Evolutionary conservation across 116 monocot genomes (phyloP), one percentile per base, ranked within the genome.

Genomic region (Papilionanthe hybrid): DNA sequence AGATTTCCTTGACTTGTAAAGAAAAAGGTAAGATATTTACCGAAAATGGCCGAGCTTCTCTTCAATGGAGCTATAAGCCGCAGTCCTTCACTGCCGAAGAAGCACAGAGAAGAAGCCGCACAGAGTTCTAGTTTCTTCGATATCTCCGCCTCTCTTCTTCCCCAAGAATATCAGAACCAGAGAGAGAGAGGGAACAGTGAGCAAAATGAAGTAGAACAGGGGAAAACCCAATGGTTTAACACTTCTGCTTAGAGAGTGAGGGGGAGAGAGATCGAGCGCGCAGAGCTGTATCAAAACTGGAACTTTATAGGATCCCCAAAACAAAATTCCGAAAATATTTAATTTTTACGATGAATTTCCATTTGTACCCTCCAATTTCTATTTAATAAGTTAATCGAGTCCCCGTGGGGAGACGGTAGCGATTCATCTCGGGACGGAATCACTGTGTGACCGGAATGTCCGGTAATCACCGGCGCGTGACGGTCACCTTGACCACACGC

Each of bases 91-190:
- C 75, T 42, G 0, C 73, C n/a, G 76, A 29, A 53, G 20, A 22
- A 15, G 18, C 12, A 9, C 1, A 32, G 2, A 0, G 22, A 15
- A 77, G 49, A n/a, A 19, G 75, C 47, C 25, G 44, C 48, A 41
- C 77, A 56, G 77, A 56, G 29, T 56, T 53, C 56, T 18, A 29
- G 53, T 44, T 57, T 57, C 77, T 77, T 53, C 32, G 37, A 55
- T 20, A 42, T 43, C 72, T 43, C 72, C 43, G 72, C 43, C 20
- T 12, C 43, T 42, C 41, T 1, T 42, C 41, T 72, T 72, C 43
- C 42, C 72, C 41, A 3, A 72, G 42, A 72, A 42, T 17, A 72
- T 13, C 43, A 20, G 41, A 72, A 41, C 41, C 30, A 45, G 74
- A 73, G 73, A 73, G 15, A 73, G 75, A 75, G 12, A 75, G 75